Conservation (phyloP, 2,329 filamentous ascomycete species). For the Aspergillus thermomutatus region DNA sequence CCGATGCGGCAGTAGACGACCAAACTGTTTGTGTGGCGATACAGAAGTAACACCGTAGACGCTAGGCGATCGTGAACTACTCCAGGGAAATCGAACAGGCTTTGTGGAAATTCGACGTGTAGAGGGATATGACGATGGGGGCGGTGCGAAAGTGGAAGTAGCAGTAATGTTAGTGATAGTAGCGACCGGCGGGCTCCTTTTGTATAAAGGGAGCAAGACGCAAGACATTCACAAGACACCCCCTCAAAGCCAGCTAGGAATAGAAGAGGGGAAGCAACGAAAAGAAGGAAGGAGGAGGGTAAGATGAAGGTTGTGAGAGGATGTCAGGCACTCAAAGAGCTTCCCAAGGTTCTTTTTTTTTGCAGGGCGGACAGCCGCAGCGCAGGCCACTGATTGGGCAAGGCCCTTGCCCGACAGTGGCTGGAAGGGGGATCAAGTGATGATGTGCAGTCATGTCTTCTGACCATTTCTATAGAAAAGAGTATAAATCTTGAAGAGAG, state of each 20-base stretch:
- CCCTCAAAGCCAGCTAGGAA: neutral
- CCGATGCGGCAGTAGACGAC: neutral
- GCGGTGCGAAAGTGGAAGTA: slow-evolving; percentile 7
- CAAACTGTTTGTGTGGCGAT: neutral
- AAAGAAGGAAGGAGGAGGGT: slow-evolving; percentile 16
- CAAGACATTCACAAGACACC: slow-evolving; percentile 35
- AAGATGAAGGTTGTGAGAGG: slow-evolving; percentile 5
- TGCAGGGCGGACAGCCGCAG: neutral
- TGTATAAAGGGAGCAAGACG: slow-evolving; percentile 25
- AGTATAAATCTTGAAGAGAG: neutral
- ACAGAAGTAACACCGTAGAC: neutral
- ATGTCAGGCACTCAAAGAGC: neutral
- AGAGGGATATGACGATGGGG: slow-evolving; percentile 8
- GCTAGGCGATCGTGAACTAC: neutral
- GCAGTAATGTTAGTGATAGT: slow-evolving; percentile 14
- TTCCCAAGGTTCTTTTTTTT: neutral
- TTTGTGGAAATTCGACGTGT: neutral
- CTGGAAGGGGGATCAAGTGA: neutral
- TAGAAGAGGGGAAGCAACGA: slow-evolving; percentile 5
- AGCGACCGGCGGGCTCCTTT: slow-evolving; percentile 28
- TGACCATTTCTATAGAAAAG: neutral
- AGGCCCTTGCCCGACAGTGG: neutral
- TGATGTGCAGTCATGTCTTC: neutral
- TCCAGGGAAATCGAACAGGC: neutral
- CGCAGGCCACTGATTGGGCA: slow-evolving; percentile 2